Evolutionary conservation across 164 flowering plant genomes (phyloP), one percentile per base, ranked within the genome.

Genomic region (Santalum album): DNA sequence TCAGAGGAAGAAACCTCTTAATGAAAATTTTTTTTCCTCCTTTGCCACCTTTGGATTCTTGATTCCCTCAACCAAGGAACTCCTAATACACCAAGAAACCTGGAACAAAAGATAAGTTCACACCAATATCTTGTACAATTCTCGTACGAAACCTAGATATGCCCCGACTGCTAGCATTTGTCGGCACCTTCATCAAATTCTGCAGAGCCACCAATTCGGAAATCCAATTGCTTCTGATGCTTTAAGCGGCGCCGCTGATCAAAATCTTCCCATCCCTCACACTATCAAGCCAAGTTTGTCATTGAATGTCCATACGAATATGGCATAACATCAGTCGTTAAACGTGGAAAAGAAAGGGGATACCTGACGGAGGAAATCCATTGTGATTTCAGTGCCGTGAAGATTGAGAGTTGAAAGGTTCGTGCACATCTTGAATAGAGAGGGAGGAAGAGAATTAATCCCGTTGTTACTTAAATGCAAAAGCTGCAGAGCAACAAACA

Each of bases 181-280:
- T 88, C 98, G 61, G 95, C 96, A 60, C 95, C 92, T 80, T 88
- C 98, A 62, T 88, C 96, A 63, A 91, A 88, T 42, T 67, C 71
- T 27, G 71, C 80, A 34, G 81, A 69, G 52, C 48, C 57, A 35
- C 75, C 69, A 49, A 78, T 81, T 19, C 90, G 70, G 46, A 82
- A 91, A 63, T 87, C 96, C 63, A 91, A 73, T 66, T 88, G 95
- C 67, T 86, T 91, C 73, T 87, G 96, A 74, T 73, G 84, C 75
- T 86, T 88, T 25, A 57, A 51, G n/a, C 77, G 69, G 0, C 98
- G 79, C 0, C 96, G 79, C 58, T 76, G 69, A 54, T 91, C 95
- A 57, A 91, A 91, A 47, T 60, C 77, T 46, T 79, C 76, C 96
- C 96, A 91, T 48, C 96, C 98, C 72, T 88, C 95, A 61, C 72